Percentiles rank a stretch among this genome's conserved stretches.
phyloP scores from a whole-genome alignment of 2,329 filamentous ascomycete genomes.

The Pseudogymnoascus sp. region DNA sequence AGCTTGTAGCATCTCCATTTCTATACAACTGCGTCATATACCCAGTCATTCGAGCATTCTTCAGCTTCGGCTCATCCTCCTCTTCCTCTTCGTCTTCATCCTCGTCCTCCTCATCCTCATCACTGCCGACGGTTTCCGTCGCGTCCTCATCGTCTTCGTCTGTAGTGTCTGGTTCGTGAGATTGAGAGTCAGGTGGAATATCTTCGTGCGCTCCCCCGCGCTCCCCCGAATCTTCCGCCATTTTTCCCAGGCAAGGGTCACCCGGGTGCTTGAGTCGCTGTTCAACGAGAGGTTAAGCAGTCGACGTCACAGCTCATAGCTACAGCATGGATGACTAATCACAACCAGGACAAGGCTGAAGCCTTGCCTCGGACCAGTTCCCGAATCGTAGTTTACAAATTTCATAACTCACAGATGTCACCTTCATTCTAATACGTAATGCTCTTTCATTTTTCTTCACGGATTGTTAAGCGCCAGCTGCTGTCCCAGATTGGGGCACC shows the following conservation, averaged over 20 bases:
- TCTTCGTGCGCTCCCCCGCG: constrained; percentile 20
- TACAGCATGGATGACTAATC: not conserved
- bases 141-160: constrained; percentile 23
- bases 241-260: constrained; percentile 11
- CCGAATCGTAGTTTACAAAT: not conserved
- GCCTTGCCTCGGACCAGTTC: not conserved
- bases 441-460: not conserved
- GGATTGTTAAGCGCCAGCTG: not conserved
- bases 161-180: constrained; percentile 16
- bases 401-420: not conserved
- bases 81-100: constrained; percentile 73
- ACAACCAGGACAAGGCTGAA: not conserved
- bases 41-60: constrained; percentile 81
- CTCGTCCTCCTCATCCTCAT: constrained; percentile 44
- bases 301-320: constrained; percentile 4
- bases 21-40: constrained; percentile 75
- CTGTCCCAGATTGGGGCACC: not conserved
- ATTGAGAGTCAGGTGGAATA: constrained; percentile 14
- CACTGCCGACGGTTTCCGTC: constrained; percentile 38
- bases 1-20: constrained; percentile 89
- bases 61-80: constrained; percentile 88
- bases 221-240: constrained; percentile 25
- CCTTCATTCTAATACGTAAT: not conserved
- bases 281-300: not conserved
- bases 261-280: not conserved